Base-by-base conservation (phyloP, 805 yeast genomes). In the Lachancea cidri region DNA sequence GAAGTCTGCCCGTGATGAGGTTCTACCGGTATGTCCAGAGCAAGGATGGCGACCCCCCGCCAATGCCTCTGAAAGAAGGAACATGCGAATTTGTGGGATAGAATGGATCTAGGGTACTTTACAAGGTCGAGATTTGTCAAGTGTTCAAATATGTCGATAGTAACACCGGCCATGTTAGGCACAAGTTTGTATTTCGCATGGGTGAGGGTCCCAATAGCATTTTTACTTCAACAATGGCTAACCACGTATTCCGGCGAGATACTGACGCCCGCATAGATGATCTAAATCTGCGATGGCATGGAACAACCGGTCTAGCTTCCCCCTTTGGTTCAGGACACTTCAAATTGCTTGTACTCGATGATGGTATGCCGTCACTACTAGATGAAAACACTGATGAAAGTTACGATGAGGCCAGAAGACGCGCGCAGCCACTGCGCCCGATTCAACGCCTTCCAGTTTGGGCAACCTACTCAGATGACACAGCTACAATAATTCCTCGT, bases 251-350 rank as follows among this genome's bases (percentile, higher is more conserved):
- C 18, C 53, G 62, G 13, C 56, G 64, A 14, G 58, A 58, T 40
- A 56, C 64, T 1, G 72, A 68, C 45, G 55, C 66, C 3, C 35
- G 39, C 5, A 44, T 54, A 17, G 55, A 52, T 36, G 57, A 48
- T 2, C 47, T 67, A n/a, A 61, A 61, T 38, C 42, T 67, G 16
- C 55, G 70, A 45, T 68, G 73, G 73, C 49, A 57, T 15, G 73
- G 73, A 1, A 61, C 67, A 4, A 60, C 71, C 1, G 60, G 64
- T 4, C 52, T 63, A 37, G 54, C 65, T 2, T 57, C 69, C 0
- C 57, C 60, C 1, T 58, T 59, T 37, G 68, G 69, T 1, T 54
- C 68, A 3, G 58, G 59, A 7, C 55, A 50, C 35, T 57, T 68
- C 41, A 64, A 65, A 33, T 47, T 67, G 5, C 35, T 64, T 17